A percentile compares a stretch with the other conserved stretches of the same genome.
Evolutionary conservation across 2,329 filamentous ascomycete genomes (phyloP).

Genomic region (Stromatinia cepivora): DNA sequence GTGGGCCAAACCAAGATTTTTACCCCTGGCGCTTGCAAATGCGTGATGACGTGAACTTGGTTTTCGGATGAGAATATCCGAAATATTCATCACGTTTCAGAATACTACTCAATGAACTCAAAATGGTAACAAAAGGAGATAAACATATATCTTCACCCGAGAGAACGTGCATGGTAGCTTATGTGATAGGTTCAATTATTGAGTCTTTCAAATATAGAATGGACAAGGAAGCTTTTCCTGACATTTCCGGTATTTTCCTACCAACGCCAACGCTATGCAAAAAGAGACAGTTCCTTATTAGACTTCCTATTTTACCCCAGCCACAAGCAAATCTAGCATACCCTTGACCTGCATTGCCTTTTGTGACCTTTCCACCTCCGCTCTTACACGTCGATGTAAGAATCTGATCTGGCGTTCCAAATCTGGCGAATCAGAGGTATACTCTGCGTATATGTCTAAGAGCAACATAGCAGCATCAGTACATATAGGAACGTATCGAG

Average conservation of each 20-base stretch:
- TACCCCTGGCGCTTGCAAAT: constrained; percentile 24
- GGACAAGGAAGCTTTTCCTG: constrained; percentile 24
- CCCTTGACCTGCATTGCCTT: constrained; percentile 78
- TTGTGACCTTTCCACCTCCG: constrained; percentile 81
- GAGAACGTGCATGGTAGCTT: not conserved
- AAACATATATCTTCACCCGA: not conserved
- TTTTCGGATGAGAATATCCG: not conserved
- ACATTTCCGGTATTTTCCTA: constrained; percentile 23
- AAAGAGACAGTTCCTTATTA: constrained; percentile 20
- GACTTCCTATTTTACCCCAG: constrained; percentile 43
- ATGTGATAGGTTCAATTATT: constrained; percentile 24
- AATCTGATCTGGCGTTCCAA: constrained; percentile 69
- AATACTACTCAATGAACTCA: not conserved
- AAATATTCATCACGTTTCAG: not conserved
- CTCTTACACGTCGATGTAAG: constrained; percentile 68
- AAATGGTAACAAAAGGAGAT: not conserved
- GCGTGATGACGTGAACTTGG: constrained; percentile 23
- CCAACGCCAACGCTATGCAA: constrained; percentile 48
- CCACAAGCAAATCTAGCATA: constrained; percentile 80
- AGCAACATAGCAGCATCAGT: constrained; percentile 81
- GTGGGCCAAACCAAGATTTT: constrained; percentile 23
- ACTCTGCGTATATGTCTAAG: constrained; percentile 83
- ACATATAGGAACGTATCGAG: constrained; percentile 76
- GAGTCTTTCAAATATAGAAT: constrained; percentile 18
- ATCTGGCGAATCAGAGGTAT: constrained; percentile 70